Evolutionary conservation across 805 yeast genomes (phyloP).

Genomic region (Lipomyces sp.): DNA sequence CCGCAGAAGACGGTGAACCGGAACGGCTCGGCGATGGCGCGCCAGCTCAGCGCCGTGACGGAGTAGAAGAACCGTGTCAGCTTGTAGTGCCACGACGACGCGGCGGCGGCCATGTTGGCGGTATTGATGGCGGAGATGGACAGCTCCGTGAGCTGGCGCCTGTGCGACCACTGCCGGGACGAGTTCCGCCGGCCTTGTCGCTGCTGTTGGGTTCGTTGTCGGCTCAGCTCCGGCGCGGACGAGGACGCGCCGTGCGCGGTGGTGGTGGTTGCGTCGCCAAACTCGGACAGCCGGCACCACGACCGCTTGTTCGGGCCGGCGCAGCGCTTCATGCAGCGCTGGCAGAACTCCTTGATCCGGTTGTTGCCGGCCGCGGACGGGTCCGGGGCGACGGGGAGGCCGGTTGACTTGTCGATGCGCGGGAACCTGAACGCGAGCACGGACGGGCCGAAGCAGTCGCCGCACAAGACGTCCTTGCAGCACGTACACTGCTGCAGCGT

Average conservation of each 20-base stretch:
- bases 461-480: slow-evolving; percentile 6
- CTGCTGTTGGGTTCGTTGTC: background rate
- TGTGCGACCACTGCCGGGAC: slow-evolving; percentile 1
- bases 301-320: slow-evolving; percentile 19
- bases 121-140: slow-evolving; percentile 2
- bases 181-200: background rate
- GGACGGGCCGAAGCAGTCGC: slow-evolving; percentile 16
- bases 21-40: no score
- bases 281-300: slow-evolving; percentile 10
- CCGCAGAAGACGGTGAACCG: no score
- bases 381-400: background rate
- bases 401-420: slow-evolving; percentile 7
- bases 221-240: background rate
- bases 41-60: no score
- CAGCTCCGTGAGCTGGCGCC: slow-evolving; percentile 9
- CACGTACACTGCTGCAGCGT: slow-evolving; percentile 5
- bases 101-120: background rate
- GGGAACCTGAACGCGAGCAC: slow-evolving; percentile 15
- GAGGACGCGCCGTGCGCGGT: background rate
- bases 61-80: no score
- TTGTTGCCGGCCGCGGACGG: background rate
- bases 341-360: slow-evolving; percentile 12
- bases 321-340: slow-evolving; percentile 18
- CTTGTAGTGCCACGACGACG: no score
- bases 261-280: slow-evolving; percentile 43